Evolutionary conservation across 306 rosid genomes (phyloP), one percentile per base, ranked within the genome.

Genomic region (Ziziphus jujuba): DNA sequence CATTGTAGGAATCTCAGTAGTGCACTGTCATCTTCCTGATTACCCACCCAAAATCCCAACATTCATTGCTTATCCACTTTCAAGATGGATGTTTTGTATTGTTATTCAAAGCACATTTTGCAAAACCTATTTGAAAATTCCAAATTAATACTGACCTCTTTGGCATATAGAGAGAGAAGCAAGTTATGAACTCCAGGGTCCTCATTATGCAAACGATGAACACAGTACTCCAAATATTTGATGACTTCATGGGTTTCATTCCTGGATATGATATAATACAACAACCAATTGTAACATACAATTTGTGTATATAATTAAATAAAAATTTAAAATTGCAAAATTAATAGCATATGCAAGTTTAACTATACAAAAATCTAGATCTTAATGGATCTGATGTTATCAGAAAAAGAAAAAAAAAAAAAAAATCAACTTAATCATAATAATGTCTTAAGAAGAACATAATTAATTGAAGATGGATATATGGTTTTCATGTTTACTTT

Each of bases 231-330:
- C 84, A 90, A 89, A 80, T 93, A 93, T 69, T 93, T 93, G 68
- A 93, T 93, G 79, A 90, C 98, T 79, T 93, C 98, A 14, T 93
- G 98, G 13, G 98, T 93, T 84, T 93, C 98, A 72, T 93, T 93
- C 92, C 97, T 93, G 88, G 76, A 78, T 67, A 61, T 59, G 59
- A 63, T 80, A 51, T 6, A 44, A 20, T 61, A 63, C 21, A 71
- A 65, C 20, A 65, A 73, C 17, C 59, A 52, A 62, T 57, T 61
- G 25, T n/a, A 20, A 33, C 48, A 35, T 23, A 33, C 49, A 54
- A 54, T 57, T 5, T 15, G n/a, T 25, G 25, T 24, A n/a, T 28
- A 49, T 17, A 65, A 21, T 28, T 13, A 49, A 43, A 16, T 47
- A 43, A 59, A 31, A 25, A 20, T 17, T 23, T 74, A 31, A 59